phyloP scores from a whole-genome alignment of 441 rosid species.

The Corymbia calophylla region DNA sequence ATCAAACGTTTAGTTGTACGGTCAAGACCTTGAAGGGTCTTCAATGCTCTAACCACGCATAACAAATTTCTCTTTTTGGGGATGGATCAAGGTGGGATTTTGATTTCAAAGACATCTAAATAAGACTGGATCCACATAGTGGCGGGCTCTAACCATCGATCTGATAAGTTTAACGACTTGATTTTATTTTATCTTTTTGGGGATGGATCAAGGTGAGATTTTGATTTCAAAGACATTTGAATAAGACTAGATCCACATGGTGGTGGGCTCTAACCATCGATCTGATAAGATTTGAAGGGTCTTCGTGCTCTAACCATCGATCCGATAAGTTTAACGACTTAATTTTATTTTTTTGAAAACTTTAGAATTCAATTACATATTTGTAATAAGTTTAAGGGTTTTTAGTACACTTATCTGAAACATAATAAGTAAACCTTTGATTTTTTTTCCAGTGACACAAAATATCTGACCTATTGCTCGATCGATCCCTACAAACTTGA shows the following conservation, averaged over 20 bases:
- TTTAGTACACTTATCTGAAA: background rate
- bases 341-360: background rate
- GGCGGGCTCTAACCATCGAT: too few species aligned
- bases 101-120: background rate
- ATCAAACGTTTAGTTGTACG: background rate
- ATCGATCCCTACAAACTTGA: background rate
- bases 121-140: too few species aligned
- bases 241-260: too few species aligned
- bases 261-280: too few species aligned
- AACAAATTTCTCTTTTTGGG: background rate
- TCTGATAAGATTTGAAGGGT: too few species aligned
- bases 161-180: too few species aligned
- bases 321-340: background rate
- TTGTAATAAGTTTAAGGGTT: fast-evolving
- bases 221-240: too few species aligned
- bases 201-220: too few species aligned
- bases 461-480: background rate
- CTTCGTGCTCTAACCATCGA: too few species aligned
- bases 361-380: background rate
- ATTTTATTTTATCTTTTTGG: too few species aligned
- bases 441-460: fast-evolving
- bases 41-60: background rate
- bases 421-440: background rate
- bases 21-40: background rate
- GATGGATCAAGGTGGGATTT: background rate